Conservation (phyloP, 805 yeast genomes). For the Starmera quercuum region DNA sequence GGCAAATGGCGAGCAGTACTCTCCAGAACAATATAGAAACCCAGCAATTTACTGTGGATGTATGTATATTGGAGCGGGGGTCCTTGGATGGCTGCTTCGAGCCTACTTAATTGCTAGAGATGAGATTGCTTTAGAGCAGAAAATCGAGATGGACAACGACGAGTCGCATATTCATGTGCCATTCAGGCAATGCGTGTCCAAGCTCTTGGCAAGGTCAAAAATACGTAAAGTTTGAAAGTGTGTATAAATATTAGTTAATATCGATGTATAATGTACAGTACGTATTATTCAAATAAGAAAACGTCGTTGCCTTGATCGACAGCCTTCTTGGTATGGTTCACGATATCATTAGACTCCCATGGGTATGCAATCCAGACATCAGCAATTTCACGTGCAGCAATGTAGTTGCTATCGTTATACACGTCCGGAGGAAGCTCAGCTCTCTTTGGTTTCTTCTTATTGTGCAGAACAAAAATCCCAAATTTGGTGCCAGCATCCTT, state of each 20-base stretch:
- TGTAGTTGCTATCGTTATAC: slow-evolving; percentile 50
- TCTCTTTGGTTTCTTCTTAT: slow-evolving; percentile 63
- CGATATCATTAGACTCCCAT: slow-evolving; percentile 78
- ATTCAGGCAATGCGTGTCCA: neutral
- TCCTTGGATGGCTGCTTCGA: slow-evolving; percentile 36
- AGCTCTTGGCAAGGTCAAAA: too few species aligned
- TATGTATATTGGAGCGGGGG: slow-evolving; percentile 40
- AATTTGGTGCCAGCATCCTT: slow-evolving; percentile 45
- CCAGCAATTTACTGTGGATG: slow-evolving; percentile 55
- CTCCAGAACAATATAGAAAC: slow-evolving; percentile 40
- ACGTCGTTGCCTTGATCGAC: slow-evolving; percentile 68
- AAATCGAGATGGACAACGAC: slow-evolving; percentile 20
- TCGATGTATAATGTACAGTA: too few species aligned
- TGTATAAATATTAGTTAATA: too few species aligned
- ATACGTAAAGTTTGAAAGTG: too few species aligned
- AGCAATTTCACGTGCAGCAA: slow-evolving; percentile 69
- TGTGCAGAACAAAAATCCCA: slow-evolving; percentile 73
- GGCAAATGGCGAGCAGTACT: slow-evolving; percentile 21
- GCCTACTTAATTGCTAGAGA: slow-evolving; percentile 52
- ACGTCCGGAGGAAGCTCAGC: slow-evolving; percentile 65
- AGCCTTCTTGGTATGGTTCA: slow-evolving; percentile 63
- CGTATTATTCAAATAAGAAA: too few species aligned
- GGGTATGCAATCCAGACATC: slow-evolving; percentile 85
- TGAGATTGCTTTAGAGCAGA: slow-evolving; percentile 17
- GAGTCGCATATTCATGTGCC: slow-evolving; percentile 15